Percentiles rank a stretch among this genome's conserved stretches.
These are phyloP conservation scores for Tylopilus subfusipes DNA, from an alignment of 768 basidiomycete genomes.

Conservation along the genomic window DNA sequence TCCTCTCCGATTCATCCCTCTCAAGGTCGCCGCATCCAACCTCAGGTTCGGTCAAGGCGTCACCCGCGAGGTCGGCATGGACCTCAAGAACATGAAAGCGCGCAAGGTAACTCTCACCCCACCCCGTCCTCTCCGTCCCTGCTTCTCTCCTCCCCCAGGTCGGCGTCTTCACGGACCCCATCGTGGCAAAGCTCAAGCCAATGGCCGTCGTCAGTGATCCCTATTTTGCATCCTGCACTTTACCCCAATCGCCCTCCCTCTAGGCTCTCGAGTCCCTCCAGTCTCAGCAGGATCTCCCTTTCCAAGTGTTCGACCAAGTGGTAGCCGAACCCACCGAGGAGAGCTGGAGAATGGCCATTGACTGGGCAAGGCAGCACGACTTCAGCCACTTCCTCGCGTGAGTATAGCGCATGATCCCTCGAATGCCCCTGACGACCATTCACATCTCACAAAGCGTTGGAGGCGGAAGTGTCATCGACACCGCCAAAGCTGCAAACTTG, in stretches of 20 bases:
- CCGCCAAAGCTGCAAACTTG: constrained; percentile 93
- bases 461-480: constrained; percentile 95
- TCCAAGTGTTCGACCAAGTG: constrained; percentile 77
- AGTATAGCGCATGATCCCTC: constrained; percentile 25
- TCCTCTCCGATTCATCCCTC: not conserved
- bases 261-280: constrained; percentile 81
- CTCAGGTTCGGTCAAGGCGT: constrained; percentile 88
- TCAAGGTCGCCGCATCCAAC: constrained; percentile 80
- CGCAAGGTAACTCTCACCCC: constrained; percentile 55
- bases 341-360: constrained; percentile 84
- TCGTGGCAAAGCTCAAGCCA: constrained; percentile 73
- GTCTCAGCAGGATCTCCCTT: constrained; percentile 68
- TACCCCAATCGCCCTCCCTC: not conserved
- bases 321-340: constrained; percentile 91
- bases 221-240: not conserved
- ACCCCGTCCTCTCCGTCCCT: not conserved
- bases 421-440: not conserved
- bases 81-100: constrained; percentile 90
- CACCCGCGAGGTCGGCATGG: constrained; percentile 88
- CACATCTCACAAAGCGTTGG: constrained; percentile 56
- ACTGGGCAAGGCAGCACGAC: constrained; percentile 81
- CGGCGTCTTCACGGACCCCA: constrained; percentile 90
- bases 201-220: constrained; percentile 68
- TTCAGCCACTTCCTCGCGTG: constrained; percentile 93
- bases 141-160: constrained; percentile 50